Conservation (phyloP, 345 rosid genomes). For the Populus alba region DNA sequence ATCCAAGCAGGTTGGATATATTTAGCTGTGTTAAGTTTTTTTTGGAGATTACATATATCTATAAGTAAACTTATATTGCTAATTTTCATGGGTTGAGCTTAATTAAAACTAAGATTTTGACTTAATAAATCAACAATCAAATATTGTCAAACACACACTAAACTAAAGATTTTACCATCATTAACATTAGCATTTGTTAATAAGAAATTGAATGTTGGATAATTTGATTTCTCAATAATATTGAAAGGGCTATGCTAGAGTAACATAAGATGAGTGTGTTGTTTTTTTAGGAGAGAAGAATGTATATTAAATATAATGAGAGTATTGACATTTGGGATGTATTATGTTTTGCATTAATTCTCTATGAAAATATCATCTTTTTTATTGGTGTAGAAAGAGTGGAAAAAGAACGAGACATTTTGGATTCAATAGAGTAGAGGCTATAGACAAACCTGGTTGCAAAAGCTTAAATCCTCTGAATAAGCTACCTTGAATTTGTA, state of each 20-base stretch:
- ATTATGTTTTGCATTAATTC: background rate
- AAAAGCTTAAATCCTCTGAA: slow-evolving; percentile 41
- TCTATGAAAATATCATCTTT: background rate
- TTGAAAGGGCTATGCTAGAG: background rate
- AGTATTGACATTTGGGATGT: background rate
- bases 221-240: background rate
- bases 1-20: too few species aligned
- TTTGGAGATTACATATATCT: too few species aligned
- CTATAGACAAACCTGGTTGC: slow-evolving; percentile 33
- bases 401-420: background rate
- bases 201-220: background rate
- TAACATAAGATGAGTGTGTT: background rate
- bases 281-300: background rate
- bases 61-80: too few species aligned
- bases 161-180: background rate
- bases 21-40: too few species aligned
- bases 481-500: slow-evolving; percentile 33
- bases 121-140: too few species aligned
- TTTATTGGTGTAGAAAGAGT: background rate
- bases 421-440: background rate
- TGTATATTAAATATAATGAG: too few species aligned
- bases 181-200: background rate
- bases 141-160: background rate
- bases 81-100: too few species aligned
- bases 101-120: too few species aligned